phyloP scores from a whole-genome alignment of 108 stramenopile species.

The Nannochloropsis salina region DNA sequence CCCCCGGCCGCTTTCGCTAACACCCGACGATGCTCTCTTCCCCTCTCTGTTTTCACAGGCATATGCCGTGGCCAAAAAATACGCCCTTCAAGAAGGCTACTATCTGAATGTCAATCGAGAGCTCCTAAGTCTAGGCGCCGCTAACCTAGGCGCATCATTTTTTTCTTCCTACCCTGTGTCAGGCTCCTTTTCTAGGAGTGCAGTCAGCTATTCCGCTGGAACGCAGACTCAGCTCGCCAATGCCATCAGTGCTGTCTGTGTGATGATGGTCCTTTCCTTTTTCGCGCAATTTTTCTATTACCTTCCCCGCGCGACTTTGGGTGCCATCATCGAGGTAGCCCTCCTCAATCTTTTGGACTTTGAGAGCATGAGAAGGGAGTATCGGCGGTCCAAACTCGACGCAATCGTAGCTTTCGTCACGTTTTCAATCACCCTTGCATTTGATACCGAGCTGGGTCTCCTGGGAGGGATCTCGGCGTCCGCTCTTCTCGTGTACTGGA shows the following conservation, averaged over 20 bases:
- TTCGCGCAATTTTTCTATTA: slow-evolving; percentile 14
- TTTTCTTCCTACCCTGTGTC: slow-evolving; percentile 18
- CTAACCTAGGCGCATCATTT: not conserved
- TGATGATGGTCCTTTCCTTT: not conserved
- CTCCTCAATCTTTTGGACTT: slow-evolving; percentile 18
- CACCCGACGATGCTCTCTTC: not conserved
- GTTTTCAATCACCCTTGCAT: not conserved
- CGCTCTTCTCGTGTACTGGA: not conserved
- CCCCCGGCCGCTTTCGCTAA: not conserved
- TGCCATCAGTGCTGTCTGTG: not conserved
- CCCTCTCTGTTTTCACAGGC: not conserved
- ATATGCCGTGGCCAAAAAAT: not conserved
- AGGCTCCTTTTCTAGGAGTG: slow-evolving; percentile 1
- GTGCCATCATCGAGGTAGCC: slow-evolving; percentile 17
- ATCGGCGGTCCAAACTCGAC: not conserved
- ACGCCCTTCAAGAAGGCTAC: slow-evolving; percentile 3
- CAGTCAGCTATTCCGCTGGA: slow-evolving; percentile 5
- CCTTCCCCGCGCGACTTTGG: slow-evolving; percentile 13
- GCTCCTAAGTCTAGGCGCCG: not conserved
- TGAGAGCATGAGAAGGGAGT: not conserved
- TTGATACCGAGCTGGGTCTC: not conserved
- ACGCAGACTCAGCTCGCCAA: slow-evolving; percentile 15
- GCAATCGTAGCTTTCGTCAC: not conserved
- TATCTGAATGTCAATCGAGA: not conserved
- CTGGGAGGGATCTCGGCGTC: not conserved